Conservation (phyloP, 805 yeast species). For the Cyberlindnera amylophila region DNA sequence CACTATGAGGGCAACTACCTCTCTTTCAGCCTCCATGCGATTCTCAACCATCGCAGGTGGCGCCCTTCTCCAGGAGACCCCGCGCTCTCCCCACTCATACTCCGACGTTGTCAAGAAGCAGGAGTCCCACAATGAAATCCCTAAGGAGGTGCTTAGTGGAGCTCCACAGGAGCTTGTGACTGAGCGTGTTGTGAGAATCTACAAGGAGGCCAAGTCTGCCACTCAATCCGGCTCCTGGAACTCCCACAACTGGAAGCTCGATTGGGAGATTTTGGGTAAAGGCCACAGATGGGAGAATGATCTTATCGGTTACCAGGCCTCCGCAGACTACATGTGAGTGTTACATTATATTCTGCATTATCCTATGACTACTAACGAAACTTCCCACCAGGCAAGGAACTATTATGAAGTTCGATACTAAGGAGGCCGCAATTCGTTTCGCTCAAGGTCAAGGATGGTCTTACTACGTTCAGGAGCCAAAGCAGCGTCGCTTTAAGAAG, state of each 20-base stretch:
- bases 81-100: neutral
- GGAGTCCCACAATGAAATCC: slow-evolving; percentile 29
- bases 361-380: slow-evolving; percentile 4
- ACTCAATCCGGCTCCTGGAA: slow-evolving; percentile 63
- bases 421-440: slow-evolving; percentile 73
- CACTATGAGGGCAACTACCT: neutral
- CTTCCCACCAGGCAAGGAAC: slow-evolving; percentile 50
- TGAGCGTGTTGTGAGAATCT: slow-evolving; percentile 70
- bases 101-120: slow-evolving; percentile 16
- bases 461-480: slow-evolving; percentile 78
- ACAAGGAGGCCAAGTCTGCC: slow-evolving; percentile 72
- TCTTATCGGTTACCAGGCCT: slow-evolving; percentile 78
- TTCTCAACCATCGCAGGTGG: slow-evolving; percentile 1
- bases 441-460: slow-evolving; percentile 87
- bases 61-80: slow-evolving; percentile 1
- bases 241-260: slow-evolving; percentile 65
- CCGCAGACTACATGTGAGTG: slow-evolving; percentile 67
- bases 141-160: slow-evolving; percentile 66
- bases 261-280: slow-evolving; percentile 76
- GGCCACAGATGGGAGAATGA: slow-evolving; percentile 89
- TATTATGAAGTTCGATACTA: slow-evolving; percentile 65
- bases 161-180: slow-evolving; percentile 66
- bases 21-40: neutral
- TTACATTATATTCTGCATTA: neutral
- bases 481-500: slow-evolving; percentile 64